These are phyloP conservation scores for Salvia miltiorrhiza DNA, from an alignment of 257 asterid species.

Conservation along the genomic window DNA sequence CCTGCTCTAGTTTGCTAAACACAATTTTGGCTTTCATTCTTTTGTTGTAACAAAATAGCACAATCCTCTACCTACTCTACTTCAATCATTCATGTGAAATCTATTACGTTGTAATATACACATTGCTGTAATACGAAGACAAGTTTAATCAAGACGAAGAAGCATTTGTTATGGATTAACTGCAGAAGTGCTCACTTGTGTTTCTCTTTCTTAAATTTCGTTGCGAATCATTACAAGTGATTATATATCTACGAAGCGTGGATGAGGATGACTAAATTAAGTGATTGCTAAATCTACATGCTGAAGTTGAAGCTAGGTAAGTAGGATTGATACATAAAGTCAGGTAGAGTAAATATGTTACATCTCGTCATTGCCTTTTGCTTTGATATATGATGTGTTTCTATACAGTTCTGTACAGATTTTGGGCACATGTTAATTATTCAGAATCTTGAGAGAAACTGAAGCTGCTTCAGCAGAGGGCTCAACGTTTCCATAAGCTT, in stretches of 20 bases:
- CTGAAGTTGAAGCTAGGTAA: neutral
- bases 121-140: neutral
- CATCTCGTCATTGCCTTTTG: neutral
- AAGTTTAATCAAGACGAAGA: neutral
- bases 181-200: neutral
- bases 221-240: neutral
- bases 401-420: constrained; percentile 27
- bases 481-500: constrained; percentile 87
- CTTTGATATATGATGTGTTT: neutral
- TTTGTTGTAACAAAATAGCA: neutral
- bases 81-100: too few species aligned
- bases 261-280: neutral
- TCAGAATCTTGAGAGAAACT: constrained; percentile 83
- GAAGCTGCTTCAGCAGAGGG: constrained; percentile 93
- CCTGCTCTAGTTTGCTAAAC: constrained; percentile 11
- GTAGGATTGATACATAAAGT: constrained; percentile 9
- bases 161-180: neutral
- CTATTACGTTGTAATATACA: neutral
- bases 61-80: too few species aligned
- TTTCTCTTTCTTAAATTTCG: neutral
- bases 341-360: constrained; percentile 3
- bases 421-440: neutral
- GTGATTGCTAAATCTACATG: neutral
- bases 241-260: neutral
- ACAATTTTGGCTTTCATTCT: constrained; percentile 16